Evolutionary conservation across 768 basidiomycete genomes (phyloP).

Genomic region (Tulasnella sp.): DNA sequence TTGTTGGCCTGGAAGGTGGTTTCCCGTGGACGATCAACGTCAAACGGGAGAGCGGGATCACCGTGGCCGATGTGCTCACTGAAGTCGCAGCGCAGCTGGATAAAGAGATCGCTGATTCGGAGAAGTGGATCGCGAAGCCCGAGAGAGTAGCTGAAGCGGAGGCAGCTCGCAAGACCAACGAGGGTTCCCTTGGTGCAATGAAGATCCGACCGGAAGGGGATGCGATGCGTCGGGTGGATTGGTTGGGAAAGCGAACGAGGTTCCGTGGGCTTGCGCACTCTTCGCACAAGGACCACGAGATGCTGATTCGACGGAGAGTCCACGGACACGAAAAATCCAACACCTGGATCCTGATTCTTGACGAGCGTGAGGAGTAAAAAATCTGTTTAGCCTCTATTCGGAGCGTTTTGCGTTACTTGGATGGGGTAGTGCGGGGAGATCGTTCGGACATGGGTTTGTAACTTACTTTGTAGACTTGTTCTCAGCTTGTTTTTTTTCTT

Average conservation of each 20-base stretch:
- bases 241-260: constrained; percentile 48
- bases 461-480: background rate
- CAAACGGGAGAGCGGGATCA: constrained; percentile 34
- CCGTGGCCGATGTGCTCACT: constrained; percentile 51
- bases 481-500: background rate
- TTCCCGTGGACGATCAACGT: constrained; percentile 65
- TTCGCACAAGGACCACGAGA: constrained; percentile 48
- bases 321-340: constrained; percentile 33
- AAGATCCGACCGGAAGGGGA: constrained; percentile 15
- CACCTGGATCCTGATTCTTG: constrained; percentile 12
- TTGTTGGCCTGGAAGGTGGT: constrained; percentile 40
- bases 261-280: constrained; percentile 46
- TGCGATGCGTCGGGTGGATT: constrained; percentile 51
- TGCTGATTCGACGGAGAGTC: constrained; percentile 42
- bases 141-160: constrained; percentile 41
- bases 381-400: background rate
- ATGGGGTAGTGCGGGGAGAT: background rate
- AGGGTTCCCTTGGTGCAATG: constrained; percentile 22
- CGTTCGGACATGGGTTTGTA: background rate
- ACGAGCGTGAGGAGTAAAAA: constrained; percentile 11
- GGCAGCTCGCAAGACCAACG: constrained; percentile 33
- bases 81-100: constrained; percentile 45
- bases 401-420: background rate
- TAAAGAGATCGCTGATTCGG: constrained; percentile 51
- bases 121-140: constrained; percentile 27